Conservation (phyloP, 2,329 filamentous ascomycete species). For the Penicillium palitans region DNA sequence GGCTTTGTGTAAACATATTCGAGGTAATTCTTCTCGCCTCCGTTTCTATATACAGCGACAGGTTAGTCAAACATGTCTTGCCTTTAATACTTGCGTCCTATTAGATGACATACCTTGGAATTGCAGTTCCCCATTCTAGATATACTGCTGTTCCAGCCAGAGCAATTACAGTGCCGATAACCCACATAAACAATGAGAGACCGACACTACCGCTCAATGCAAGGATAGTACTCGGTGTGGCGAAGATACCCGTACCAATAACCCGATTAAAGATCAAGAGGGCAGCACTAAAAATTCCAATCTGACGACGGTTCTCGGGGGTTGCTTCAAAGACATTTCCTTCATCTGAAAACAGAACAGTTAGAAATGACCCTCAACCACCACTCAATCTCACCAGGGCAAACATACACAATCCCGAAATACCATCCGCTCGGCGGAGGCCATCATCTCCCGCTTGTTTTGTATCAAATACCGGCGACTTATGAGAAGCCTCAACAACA, state of each 20-base stretch:
- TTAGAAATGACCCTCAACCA: slow-evolving; percentile 9
- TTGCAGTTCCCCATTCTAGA: slow-evolving; percentile 53
- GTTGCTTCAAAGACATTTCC: slow-evolving; percentile 39
- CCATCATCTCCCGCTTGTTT: slow-evolving; percentile 27
- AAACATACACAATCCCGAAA: slow-evolving; percentile 36
- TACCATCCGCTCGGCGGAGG: slow-evolving; percentile 33
- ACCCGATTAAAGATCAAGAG: slow-evolving; percentile 53
- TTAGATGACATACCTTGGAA: slow-evolving; percentile 41
- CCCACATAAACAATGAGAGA: slow-evolving; percentile 52
- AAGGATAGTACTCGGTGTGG: slow-evolving; percentile 50
- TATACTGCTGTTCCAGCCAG: slow-evolving; percentile 48
- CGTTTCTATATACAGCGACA: slow-evolving; percentile 41
- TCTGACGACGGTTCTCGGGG: slow-evolving; percentile 40
- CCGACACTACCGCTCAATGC: slow-evolving; percentile 48
- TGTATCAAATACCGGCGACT: slow-evolving; percentile 21
- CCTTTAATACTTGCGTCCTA: neutral
- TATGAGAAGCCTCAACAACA: slow-evolving; percentile 9
- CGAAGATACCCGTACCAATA: slow-evolving; percentile 54
- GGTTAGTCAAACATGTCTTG: slow-evolving; percentile 1
- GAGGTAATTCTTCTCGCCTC: slow-evolving; percentile 57
- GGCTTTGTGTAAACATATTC: slow-evolving; percentile 55
- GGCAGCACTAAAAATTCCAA: slow-evolving; percentile 44
- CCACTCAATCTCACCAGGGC: neutral
- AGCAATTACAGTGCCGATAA: slow-evolving; percentile 50
- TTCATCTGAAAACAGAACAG: slow-evolving; percentile 30